phyloP scores from a whole-genome alignment of 2,329 filamentous ascomycete genomes.

The Sphaceloma murrayae region DNA sequence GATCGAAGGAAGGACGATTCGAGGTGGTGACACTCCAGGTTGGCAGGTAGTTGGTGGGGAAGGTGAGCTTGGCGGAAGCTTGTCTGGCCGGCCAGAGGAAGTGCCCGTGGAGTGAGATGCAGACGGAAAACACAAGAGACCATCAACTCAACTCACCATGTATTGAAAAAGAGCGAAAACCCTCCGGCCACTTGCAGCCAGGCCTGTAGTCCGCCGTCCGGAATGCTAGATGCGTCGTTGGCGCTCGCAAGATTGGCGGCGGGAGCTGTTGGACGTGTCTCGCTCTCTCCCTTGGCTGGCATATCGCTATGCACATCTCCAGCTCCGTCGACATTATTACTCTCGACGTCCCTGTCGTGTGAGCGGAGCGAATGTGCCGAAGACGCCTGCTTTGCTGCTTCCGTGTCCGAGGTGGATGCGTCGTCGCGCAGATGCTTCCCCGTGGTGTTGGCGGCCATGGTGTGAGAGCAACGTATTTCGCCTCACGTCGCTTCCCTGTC shows the following conservation, averaged over 20 bases:
- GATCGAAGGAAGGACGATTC: background rate
- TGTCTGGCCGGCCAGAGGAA: background rate
- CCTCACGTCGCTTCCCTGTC: background rate
- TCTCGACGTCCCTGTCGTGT: slow-evolving; percentile 1
- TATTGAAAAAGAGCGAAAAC: slow-evolving; percentile 43
- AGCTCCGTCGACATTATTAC: background rate
- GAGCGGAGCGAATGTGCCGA: no score
- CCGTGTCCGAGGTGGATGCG: slow-evolving; percentile 6
- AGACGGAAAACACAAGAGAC: no score
- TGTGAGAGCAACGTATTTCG: background rate
- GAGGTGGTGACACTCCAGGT: no score
- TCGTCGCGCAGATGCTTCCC: slow-evolving; percentile 10
- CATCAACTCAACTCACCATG: no score
- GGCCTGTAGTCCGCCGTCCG: slow-evolving; percentile 38
- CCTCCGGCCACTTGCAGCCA: slow-evolving; percentile 41
- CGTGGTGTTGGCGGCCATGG: slow-evolving; percentile 1
- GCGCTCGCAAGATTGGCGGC: slow-evolving; percentile 8
- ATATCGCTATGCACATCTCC: background rate
- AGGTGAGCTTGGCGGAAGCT: slow-evolving; percentile 14
- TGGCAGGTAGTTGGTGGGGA: slow-evolving; percentile 5
- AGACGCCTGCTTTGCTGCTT: slow-evolving; percentile 1
- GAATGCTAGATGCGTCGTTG: slow-evolving; percentile 21
- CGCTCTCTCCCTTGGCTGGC: background rate
- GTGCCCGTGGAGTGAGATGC: no score
- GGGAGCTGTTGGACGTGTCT: background rate